These are phyloP conservation scores for Anthoceros angustus DNA, from an alignment of 225 moss, liverwort and hornwort genomes.

Conservation along the genomic window DNA sequence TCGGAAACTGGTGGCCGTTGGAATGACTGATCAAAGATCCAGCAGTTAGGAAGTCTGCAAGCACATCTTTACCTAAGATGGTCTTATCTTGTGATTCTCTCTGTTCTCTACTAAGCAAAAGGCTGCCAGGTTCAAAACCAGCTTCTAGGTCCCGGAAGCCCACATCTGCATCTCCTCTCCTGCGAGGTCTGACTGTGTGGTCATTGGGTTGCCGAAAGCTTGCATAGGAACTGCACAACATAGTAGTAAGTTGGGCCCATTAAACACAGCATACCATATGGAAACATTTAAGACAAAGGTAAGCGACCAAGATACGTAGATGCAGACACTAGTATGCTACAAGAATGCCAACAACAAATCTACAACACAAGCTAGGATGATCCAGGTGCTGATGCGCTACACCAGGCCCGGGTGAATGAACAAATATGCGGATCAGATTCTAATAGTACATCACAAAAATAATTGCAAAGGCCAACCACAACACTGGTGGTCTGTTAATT, in stretches of 20 bases:
- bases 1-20: slow-evolving; percentile 11
- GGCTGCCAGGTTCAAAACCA: slow-evolving; percentile 10
- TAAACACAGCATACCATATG: too few species aligned
- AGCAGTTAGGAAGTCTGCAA: background rate
- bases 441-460: too few species aligned
- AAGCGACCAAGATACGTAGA: background rate
- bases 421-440: too few species aligned
- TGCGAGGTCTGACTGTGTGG: slow-evolving; percentile 16
- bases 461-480: too few species aligned
- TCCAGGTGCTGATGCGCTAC: too few species aligned
- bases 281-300: background rate
- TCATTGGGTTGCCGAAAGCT: slow-evolving; percentile 12
- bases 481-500: too few species aligned
- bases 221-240: slow-evolving; percentile 42
- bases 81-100: slow-evolving; percentile 10
- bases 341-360: background rate
- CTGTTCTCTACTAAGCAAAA: slow-evolving; percentile 8
- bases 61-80: slow-evolving; percentile 14
- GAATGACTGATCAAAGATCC: slow-evolving; percentile 10
- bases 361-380: background rate
- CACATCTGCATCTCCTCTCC: slow-evolving; percentile 15
- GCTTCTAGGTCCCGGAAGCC: slow-evolving; percentile 25
- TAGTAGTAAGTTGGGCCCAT: background rate
- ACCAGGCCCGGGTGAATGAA: too few species aligned
- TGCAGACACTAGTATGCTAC: background rate